Evolutionary conservation across 768 basidiomycete genomes (phyloP).

Genomic region (Postia placenta): DNA sequence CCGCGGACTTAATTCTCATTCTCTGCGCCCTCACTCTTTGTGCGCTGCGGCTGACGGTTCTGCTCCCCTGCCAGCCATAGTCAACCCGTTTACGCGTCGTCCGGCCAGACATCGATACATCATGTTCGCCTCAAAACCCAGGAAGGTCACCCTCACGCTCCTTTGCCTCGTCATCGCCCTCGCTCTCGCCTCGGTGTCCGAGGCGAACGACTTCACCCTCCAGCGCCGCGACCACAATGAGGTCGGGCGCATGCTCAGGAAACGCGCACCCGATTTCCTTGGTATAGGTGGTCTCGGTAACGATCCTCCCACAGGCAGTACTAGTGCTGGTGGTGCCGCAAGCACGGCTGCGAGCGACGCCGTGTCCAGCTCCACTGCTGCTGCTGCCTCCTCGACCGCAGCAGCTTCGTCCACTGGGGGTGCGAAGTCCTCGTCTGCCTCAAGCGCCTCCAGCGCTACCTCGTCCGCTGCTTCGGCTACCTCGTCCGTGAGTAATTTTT

Average conservation of each 20-base stretch:
- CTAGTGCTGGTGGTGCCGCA: constrained; percentile 13
- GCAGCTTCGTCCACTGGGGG: constrained; percentile 14
- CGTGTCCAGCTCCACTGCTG: constrained; percentile 11
- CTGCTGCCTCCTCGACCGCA: constrained; percentile 17
- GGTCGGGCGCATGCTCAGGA: constrained; percentile 64
- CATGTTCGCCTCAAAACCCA: constrained; percentile 46
- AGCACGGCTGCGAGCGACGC: constrained; percentile 7
- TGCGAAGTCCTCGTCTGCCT: constrained; percentile 12
- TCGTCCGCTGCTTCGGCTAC: not conserved
- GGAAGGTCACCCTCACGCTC: constrained; percentile 52
- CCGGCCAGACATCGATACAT: constrained; percentile 13
- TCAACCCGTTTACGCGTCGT: constrained; percentile 5
- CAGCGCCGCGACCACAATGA: constrained; percentile 50
- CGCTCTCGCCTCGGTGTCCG: constrained; percentile 37
- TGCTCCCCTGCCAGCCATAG: constrained; percentile 2
- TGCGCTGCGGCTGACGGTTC: constrained; percentile 4
- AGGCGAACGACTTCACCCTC: constrained; percentile 37
- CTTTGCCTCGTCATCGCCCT: constrained; percentile 53
- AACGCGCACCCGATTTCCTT: constrained; percentile 38
- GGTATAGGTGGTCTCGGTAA: constrained; percentile 18
- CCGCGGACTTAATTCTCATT: not conserved
- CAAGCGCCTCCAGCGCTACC: constrained; percentile 2
- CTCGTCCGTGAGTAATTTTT: not conserved
- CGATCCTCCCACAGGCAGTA: constrained; percentile 18
- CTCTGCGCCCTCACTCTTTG: not conserved